phyloP scores from a whole-genome alignment of 2,329 filamentous ascomycete species.

The Ophiostoma fasciatum region DNA sequence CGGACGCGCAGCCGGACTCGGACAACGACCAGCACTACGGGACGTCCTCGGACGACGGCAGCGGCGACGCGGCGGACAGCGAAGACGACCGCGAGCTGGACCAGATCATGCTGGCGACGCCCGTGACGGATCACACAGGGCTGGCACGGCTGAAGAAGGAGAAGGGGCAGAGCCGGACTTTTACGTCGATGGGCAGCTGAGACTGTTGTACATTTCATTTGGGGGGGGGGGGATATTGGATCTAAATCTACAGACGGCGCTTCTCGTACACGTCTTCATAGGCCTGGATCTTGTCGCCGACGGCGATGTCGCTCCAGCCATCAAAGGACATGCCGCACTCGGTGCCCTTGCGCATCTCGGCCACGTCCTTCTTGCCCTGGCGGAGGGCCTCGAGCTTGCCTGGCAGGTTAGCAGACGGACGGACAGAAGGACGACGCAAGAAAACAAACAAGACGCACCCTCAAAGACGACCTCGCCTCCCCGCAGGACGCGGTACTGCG shows the following conservation, averaged over 20 bases:
- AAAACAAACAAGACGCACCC: constrained; percentile 40
- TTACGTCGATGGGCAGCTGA: too few species aligned
- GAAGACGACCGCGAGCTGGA: constrained; percentile 72
- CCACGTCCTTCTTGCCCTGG: constrained; percentile 81
- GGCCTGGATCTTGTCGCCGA: constrained; percentile 76
- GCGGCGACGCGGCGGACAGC: constrained; percentile 16
- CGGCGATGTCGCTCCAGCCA: constrained; percentile 60
- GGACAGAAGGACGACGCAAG: background rate
- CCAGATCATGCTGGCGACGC: constrained; percentile 81
- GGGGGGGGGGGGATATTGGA: too few species aligned
- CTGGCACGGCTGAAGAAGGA: constrained; percentile 42
- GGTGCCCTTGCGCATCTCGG: constrained; percentile 78
- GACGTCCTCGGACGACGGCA: constrained; percentile 1
- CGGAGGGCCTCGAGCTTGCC: constrained; percentile 71
- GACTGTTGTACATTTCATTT: too few species aligned
- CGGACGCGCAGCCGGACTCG: constrained; percentile 56
- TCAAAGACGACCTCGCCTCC: constrained; percentile 59
- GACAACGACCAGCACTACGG: constrained; percentile 31
- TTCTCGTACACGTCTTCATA: constrained; percentile 70
- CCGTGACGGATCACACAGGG: constrained; percentile 74
- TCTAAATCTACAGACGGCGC: constrained; percentile 38
- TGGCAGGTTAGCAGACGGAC: constrained; percentile 20
- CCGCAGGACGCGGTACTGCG: constrained; percentile 58
- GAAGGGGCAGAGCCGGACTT: constrained; percentile 32
- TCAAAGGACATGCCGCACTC: constrained; percentile 87